phyloP scores from a whole-genome alignment of 2,329 filamentous ascomycete genomes.

The Gnomoniopsis sp. region DNA sequence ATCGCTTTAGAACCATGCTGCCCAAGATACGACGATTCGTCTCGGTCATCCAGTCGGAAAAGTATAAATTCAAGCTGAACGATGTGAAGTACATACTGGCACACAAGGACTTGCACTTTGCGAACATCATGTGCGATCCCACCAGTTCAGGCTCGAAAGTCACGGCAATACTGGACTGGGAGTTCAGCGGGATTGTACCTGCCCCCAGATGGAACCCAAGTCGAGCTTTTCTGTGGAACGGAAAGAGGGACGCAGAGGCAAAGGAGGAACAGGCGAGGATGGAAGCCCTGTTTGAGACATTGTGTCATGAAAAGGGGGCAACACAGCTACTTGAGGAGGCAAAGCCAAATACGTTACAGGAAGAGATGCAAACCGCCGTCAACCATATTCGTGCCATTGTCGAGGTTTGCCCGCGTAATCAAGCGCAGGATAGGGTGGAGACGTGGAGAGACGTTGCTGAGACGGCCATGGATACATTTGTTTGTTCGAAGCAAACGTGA shows the following conservation, averaged over 20 bases:
- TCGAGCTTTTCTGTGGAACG: slow-evolving; percentile 33
- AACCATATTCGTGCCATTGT: slow-evolving; percentile 27
- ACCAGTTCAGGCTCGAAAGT: slow-evolving; percentile 20
- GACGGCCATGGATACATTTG: not conserved
- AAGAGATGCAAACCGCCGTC: slow-evolving; percentile 27
- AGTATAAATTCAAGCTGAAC: slow-evolving; percentile 27
- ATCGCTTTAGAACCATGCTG: slow-evolving; percentile 24
- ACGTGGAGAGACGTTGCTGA: not conserved
- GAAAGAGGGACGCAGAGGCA: slow-evolving; percentile 18
- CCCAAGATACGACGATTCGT: slow-evolving; percentile 27
- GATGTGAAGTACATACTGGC: slow-evolving; percentile 25
- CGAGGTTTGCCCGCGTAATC: slow-evolving; percentile 20
- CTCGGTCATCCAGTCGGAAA: slow-evolving; percentile 24
- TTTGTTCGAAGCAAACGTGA: not conserved
- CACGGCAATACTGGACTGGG: slow-evolving; percentile 34
- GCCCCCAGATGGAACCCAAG: slow-evolving; percentile 32
- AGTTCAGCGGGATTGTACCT: slow-evolving; percentile 34
- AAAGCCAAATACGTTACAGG: slow-evolving; percentile 19
- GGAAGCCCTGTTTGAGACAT: slow-evolving; percentile 24
- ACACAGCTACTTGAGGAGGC: slow-evolving; percentile 15
- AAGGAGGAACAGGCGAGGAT: slow-evolving; percentile 24
- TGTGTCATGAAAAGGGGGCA: slow-evolving; percentile 20
- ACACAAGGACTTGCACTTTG: slow-evolving; percentile 36
- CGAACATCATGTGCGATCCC: slow-evolving; percentile 32
- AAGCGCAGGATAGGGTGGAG: not conserved